Base-by-base conservation (phyloP, 2,329 filamentous ascomycete genomes). In the Amesomyces nigricolor region DNA sequence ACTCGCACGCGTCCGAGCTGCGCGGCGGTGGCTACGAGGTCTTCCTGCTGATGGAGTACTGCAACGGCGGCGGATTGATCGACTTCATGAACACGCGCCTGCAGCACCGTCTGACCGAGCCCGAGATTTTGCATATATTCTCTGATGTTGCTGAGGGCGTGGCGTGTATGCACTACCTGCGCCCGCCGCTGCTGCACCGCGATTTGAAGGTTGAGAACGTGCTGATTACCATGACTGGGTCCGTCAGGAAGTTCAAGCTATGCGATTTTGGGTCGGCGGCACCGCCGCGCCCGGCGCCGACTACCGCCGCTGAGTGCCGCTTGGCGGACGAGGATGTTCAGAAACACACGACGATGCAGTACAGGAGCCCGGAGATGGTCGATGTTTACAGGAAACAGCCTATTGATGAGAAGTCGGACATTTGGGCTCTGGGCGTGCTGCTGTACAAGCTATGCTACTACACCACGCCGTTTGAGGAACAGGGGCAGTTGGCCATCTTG, bases 71-170 rank as follows among this genome's bases (percentile, higher is more conserved):
- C 61, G 92, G 94, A 37, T 75, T 99, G 69, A 99, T 99, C 70
- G 94, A 99, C 74, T 99, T 97, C 71, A 99, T 99, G 94, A 99
- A 99, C 73, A 99, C 94, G 37, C 84, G 94, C 51, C 76, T 99
- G 66, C 94, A 99, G 73, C 91, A 99, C 71, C 88, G 94, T 49
- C 78, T 99, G 71, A 99, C 92, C 37, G 94, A 99, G 75, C 92
- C 94, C 48, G 94, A 99, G 77, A 96, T 99, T 64, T 77, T 99
- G 65, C 88, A 91, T 75, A 97, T 99, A 72, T 97, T 99, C 73
- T 87, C 87, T 50, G 94, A 99, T 70, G 89, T 96, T 53, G 88
- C 91, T 47, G 92, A 97, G 74, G 94, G 94, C 38, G 91, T 99
- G 44, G 94, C 94, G 30, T 96, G 91, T 70, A 99, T 99, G 94